Base-by-base conservation (phyloP, 805 yeast genomes). In the Barnettozyma sp. region DNA sequence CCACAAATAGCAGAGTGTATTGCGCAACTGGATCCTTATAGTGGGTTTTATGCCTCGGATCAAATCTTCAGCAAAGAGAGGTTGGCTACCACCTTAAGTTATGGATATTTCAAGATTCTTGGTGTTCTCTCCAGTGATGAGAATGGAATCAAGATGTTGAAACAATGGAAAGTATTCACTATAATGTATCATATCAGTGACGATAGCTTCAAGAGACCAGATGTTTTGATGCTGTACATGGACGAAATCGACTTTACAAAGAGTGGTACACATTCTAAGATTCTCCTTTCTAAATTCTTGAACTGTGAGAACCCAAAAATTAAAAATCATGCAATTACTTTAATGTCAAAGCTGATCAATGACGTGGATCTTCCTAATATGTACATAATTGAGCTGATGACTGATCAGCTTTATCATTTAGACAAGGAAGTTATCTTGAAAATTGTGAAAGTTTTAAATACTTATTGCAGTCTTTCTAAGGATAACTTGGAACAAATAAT, bases 1-100 rank as follows among this genome's bases (percentile, higher is more conserved):
- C 83, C 95, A 2, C 97, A 90, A 54, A 68, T 90, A 34, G 87
- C 94, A 0, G 96, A 92, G 47, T 78, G 94, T 34, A 64, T 90
- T 27, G 92, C 92, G 0, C 95, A 84, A 55, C 62, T 84, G 15
- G 94, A 83, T 49, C 90, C 90, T 1, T 69, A 65, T 53, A 78
- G 87, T 52, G 94, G 94, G 1, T 71, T 85, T 22, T 60, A 68
- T 4, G 76, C 92, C 0, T 60, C 71, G 2, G 90, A 82, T 32
- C 92, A 95, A 11, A 70, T 90, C 2, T 74, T 90, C 38, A 74
- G 85, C 2, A 67, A 65, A 27, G 60, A 59, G 3, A 62, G 83
- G 24, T 56, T 90, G 30, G 73, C 73, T 25, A 63, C 67, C 1
- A 83, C 95, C 4, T 54, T 83, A 16, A 74, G 85, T 28, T 58